phyloP scores from a whole-genome alignment of 306 rosid species.

The Vigna trinervia region DNA sequence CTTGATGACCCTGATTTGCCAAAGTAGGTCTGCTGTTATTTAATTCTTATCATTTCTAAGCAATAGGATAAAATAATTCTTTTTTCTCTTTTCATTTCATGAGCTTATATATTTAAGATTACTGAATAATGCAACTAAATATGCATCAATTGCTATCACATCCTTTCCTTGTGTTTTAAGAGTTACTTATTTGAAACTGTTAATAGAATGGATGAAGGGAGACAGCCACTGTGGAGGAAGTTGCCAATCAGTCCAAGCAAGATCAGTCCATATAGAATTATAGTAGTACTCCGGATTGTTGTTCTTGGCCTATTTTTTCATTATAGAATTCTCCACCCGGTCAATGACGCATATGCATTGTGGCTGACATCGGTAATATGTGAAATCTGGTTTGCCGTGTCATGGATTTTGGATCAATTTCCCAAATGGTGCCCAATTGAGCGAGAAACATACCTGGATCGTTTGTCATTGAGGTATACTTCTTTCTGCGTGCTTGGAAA shows the following conservation, averaged over 20 bases:
- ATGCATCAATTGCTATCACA: constrained; percentile 2
- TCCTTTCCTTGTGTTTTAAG: background rate
- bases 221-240: constrained; percentile 91
- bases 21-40: constrained; percentile 57
- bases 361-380: constrained; percentile 94
- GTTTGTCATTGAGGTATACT: constrained; percentile 75
- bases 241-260: constrained; percentile 85
- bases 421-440: constrained; percentile 88
- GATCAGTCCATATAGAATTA: constrained; percentile 86
- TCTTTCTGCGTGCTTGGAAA: background rate
- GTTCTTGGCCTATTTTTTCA: constrained; percentile 84
- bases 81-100: background rate
- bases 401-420: constrained; percentile 94
- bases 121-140: constrained; percentile 10
- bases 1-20: constrained; percentile 79
- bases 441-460: constrained; percentile 94
- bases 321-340: constrained; percentile 91
- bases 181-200: constrained; percentile 31
- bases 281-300: constrained; percentile 73
- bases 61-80: background rate
- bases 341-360: constrained; percentile 72
- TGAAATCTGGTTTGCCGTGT: constrained; percentile 94
- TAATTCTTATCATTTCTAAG: constrained; percentile 5
- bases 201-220: constrained; percentile 92
- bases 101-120: background rate